Evolutionary conservation across 1,139 yeast species (phyloP).

Genomic region (Yamadazyma taylorii): DNA sequence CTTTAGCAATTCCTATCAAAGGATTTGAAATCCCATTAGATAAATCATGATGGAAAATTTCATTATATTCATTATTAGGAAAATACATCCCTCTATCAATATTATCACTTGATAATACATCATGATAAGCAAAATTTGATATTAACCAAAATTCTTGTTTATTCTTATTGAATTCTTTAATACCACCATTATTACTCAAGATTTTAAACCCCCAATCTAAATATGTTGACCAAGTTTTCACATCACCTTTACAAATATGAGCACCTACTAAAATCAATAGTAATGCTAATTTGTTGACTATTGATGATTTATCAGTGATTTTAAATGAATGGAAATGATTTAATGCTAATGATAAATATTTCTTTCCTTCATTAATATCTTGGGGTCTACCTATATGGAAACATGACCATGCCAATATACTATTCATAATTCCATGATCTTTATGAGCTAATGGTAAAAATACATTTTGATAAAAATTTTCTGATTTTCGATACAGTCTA

Average conservation of each 20-base stretch:
- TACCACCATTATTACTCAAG: conserved; percentile 58
- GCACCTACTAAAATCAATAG: conserved; percentile 68
- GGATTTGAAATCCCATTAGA: conserved; percentile 58
- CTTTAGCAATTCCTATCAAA: conserved; percentile 69
- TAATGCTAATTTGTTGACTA: conserved; percentile 57
- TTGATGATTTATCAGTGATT: conserved; percentile 18
- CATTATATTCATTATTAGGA: conserved; percentile 55
- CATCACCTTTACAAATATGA: conserved; percentile 77
- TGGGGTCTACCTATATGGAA: conserved; percentile 52
- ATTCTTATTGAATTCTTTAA: conserved; percentile 51
- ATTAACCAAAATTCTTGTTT: conserved; percentile 71
- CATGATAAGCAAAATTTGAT: conserved; percentile 83
- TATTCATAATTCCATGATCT: conserved; percentile 66
- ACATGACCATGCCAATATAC: conserved; percentile 78
- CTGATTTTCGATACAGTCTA: conserved; percentile 39
- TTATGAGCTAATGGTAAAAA: conserved; percentile 75
- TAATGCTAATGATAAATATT: conserved; percentile 48
- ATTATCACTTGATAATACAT: conserved; percentile 63
- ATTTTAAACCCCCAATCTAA: conserved; percentile 62
- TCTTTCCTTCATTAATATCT: conserved; percentile 44
- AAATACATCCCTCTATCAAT: conserved; percentile 59
- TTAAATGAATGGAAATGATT: conserved; percentile 35
- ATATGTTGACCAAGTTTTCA: conserved; percentile 64
- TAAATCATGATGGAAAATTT: conserved; percentile 43
- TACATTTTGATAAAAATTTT: conserved; percentile 70